Evolutionary conservation across 768 basidiomycete species (phyloP), one percentile per base, ranked within the genome.

Genomic region (Pulveroboletus sp.): DNA sequence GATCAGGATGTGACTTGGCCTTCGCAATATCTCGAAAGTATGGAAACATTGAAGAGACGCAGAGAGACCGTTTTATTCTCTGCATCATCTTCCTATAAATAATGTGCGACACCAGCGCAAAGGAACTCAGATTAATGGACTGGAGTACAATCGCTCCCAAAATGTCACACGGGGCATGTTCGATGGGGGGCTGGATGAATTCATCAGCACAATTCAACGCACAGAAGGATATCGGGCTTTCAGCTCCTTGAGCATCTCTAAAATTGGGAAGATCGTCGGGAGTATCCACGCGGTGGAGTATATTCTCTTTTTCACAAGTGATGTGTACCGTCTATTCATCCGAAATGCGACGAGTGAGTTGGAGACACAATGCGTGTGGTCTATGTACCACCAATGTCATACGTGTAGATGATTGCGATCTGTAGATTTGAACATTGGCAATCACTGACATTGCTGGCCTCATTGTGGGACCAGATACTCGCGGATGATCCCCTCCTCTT

Each of bases 281-380:
- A n/a, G 44, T 7, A 10, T 53, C 49, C 27, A 40, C 30, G 24
- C 32, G 33, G 24, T 54, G 49, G 32, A 62, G 52, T 28, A 55
- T 39, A 10, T 53, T 39, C 2, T 39, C 55, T 18, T 38, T 24
- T 4, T 64, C 52, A 13, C 57, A 60, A 14, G 62, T 64, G 40
- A 68, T 57, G 37, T 68, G 59, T 1, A 68, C 60, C 1, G 49
- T 57, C 66, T 62, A 68, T 30, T 57, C 54, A 26, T 61, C 66
- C 59, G 44, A 21, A 26, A 36, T 17, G 14, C 10, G 8, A 39
- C 18, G 6, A 10, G 14, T 40, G 39, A 30, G 17, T n/a, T n/a
- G 5, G 26, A 24, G n/a, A 32, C 8, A 15, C 1, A 41, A 8
- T 7, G 8, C 5, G 24, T n/a, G 18, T 7, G 31, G 27, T 31